Conservation (phyloP, 305 asterid genomes). For the Rubia peregrina region DNA sequence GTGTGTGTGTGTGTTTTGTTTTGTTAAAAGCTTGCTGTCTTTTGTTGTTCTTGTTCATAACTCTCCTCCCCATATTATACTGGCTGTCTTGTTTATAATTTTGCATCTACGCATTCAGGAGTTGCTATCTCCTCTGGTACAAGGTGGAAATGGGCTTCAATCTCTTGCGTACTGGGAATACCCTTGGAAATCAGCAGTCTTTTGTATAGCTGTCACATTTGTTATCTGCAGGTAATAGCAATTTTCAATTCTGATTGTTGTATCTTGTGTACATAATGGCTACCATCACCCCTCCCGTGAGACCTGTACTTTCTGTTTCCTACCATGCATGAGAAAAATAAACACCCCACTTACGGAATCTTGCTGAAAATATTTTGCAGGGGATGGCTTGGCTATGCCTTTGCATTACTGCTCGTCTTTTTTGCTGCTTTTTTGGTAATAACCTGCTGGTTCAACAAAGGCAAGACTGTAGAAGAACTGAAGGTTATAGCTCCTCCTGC, state of each 20-base stretch:
- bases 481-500: conserved; percentile 69
- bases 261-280: neutral
- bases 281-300: too few species aligned
- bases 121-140: conserved; percentile 66
- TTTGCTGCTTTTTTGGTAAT: conserved; percentile 68
- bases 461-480: conserved; percentile 58
- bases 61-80: neutral
- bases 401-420: conserved; percentile 38
- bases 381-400: conserved; percentile 69
- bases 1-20: neutral
- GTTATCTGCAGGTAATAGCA: conserved; percentile 48
- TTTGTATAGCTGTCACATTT: conserved; percentile 50
- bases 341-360: neutral
- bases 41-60: neutral
- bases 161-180: conserved; percentile 70
- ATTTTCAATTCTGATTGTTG: neutral
- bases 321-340: neutral
- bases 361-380: conserved; percentile 39
- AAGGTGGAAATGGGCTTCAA: conserved; percentile 53
- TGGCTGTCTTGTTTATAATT: neutral
- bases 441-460: conserved; percentile 52
- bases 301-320: conserved; percentile 7
- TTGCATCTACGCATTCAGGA: conserved; percentile 46
- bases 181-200: conserved; percentile 50
- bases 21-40: neutral